A percentile compares a stretch with the other conserved stretches of the same genome.
phyloP scores from a whole-genome alignment of 176 grass and related monocot species.

The Oryza glumipatula region DNA sequence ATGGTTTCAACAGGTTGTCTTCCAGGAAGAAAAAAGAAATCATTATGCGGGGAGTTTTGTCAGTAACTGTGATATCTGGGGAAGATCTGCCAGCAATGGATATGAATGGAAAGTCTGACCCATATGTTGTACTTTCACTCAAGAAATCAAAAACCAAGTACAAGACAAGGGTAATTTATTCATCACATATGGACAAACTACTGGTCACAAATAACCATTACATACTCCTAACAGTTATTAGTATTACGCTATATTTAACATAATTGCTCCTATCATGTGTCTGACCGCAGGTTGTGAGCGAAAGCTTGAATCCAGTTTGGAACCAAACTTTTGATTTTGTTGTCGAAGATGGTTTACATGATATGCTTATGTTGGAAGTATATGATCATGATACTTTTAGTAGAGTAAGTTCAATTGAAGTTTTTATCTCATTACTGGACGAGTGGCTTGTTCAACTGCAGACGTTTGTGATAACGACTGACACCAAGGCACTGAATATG shows the following conservation, averaged over 20 bases:
- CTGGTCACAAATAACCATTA: neutral
- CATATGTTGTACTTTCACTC: slow-evolving; percentile 83
- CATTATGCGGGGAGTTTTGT: slow-evolving; percentile 84
- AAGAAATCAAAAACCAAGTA: slow-evolving; percentile 93
- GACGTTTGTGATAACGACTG: neutral
- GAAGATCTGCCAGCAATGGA: slow-evolving; percentile 93
- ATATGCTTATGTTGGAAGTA: slow-evolving; percentile 96
- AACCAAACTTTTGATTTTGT: slow-evolving; percentile 91
- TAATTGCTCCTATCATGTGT: slow-evolving; percentile 16
- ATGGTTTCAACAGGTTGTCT: slow-evolving; percentile 43
- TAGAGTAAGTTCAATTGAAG: slow-evolving; percentile 61
- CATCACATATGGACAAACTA: slow-evolving; percentile 21
- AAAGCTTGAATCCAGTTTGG: slow-evolving; percentile 85
- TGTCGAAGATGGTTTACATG: slow-evolving; percentile 96
- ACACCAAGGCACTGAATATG: neutral
- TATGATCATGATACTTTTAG: slow-evolving; percentile 93
- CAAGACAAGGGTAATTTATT: slow-evolving; percentile 88
- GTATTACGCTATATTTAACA: slow-evolving; percentile 14
- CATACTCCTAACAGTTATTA: neutral
- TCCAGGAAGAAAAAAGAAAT: slow-evolving; percentile 83
- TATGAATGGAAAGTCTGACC: slow-evolving; percentile 86
- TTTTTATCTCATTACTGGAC: neutral
- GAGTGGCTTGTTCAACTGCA: neutral
- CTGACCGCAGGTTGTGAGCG: slow-evolving; percentile 69
- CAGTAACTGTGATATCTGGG: slow-evolving; percentile 79